Evolutionary conservation across 306 rosid genomes (phyloP).

Genomic region (Oemleria cerasiformis): DNA sequence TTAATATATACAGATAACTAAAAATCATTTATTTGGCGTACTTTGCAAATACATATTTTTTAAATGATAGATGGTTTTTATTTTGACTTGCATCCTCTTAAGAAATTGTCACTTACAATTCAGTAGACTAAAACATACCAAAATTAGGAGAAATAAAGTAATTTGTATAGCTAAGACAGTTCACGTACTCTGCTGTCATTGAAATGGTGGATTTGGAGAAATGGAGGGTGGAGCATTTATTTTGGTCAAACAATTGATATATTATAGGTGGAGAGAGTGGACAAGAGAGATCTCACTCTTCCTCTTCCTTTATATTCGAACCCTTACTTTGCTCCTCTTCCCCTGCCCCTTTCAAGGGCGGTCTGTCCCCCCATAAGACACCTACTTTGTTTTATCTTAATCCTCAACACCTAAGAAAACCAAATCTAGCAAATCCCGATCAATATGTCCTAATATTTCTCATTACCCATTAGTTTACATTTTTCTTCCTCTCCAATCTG

Average conservation of each 20-base stretch:
- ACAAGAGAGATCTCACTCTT: constrained; percentile 11
- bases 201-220: neutral
- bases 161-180: neutral
- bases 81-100: no score
- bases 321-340: constrained; percentile 27
- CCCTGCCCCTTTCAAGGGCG: constrained; percentile 27
- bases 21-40: no score
- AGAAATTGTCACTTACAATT: no score
- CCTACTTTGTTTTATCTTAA: constrained; percentile 21
- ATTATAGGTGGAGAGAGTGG: neutral
- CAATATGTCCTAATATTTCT: constrained; percentile 21
- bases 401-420: constrained; percentile 21
- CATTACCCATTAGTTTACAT: constrained; percentile 12
- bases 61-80: no score
- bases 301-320: neutral
- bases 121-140: no score
- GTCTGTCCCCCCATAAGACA: constrained; percentile 29
- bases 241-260: constrained; percentile 18
- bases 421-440: constrained; percentile 37
- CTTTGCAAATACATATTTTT: no score
- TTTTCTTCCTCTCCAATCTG: constrained; percentile 9
- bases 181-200: constrained; percentile 9
- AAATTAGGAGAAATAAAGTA: no score
- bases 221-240: constrained; percentile 4
- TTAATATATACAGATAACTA: no score